phyloP scores from a whole-genome alignment of 1,139 yeast genomes.

The Geotrichum reessii region DNA sequence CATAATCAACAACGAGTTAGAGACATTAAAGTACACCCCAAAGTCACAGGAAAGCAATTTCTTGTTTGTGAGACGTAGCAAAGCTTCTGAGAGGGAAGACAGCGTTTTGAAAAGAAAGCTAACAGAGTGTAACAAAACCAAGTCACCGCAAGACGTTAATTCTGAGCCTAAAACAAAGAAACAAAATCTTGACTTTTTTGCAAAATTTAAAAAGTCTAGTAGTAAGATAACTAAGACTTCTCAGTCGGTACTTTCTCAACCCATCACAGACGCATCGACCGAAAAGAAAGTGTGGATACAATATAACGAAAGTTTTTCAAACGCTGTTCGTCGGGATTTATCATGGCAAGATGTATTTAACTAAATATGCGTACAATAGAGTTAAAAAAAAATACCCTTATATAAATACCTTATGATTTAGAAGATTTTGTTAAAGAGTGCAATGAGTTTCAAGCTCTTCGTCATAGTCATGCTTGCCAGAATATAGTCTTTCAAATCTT shows the following conservation, averaged over 20 bases:
- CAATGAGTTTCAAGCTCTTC: constrained; percentile 1
- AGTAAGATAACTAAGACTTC: background rate
- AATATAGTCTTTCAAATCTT: background rate
- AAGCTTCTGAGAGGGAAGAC: constrained; percentile 11
- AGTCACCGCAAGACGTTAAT: background rate
- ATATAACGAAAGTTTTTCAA: constrained; percentile 88
- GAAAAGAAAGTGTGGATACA: constrained; percentile 66
- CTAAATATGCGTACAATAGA: too few relatives aligned
- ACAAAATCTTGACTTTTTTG: background rate
- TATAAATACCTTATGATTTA: too few relatives aligned
- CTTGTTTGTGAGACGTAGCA: constrained; percentile 12
- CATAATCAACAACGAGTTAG: constrained; percentile 24
- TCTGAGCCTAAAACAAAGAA: background rate
- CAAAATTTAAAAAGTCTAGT: background rate
- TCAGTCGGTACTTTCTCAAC: background rate
- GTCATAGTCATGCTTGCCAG: constrained; percentile 1
- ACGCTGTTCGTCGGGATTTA: constrained; percentile 84
- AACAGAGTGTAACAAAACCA: background rate
- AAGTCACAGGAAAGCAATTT: constrained; percentile 17
- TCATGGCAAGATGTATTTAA: constrained; percentile 71
- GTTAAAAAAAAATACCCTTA: too few relatives aligned
- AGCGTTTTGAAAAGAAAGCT: background rate
- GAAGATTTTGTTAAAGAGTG: background rate
- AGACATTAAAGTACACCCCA: constrained; percentile 3
- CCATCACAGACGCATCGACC: background rate